Base-by-base conservation (phyloP, 2,329 filamentous ascomycete genomes). In the Westerdykella ornata region DNA sequence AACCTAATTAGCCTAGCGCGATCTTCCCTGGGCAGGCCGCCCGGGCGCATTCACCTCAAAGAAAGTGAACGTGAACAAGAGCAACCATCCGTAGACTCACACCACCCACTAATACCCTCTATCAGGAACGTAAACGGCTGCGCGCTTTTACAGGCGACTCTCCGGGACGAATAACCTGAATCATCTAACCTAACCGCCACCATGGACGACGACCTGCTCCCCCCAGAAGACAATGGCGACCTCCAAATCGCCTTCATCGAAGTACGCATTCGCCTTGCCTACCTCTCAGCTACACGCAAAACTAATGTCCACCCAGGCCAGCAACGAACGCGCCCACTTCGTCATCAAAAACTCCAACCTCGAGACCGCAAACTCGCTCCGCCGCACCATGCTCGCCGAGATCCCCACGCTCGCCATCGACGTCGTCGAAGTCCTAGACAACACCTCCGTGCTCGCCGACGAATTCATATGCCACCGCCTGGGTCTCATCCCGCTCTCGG, bases 401-500 rank as follows among this genome's bases (percentile, higher is more conserved):
- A 85, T 98, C 45, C 89, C 90, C 9, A 96, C 88, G 17, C 82
- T 97, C 56, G 89, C 92, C 49, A 89, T 97, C 66, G 90, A 98
- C 61, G 78, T 95, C 12, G 89, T 97, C 48, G 88, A 97, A 67
- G 82, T 98, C 51, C 83, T 94, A 61, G 78, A 77, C 59, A 98
- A 98, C 73, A 94, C 85, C 43, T 94, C 89, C n/a, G 89, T 96
- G 4, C 80, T 97, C 12, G 86, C 90, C 46, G 90, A 98, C 68
- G 90, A 98, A 68, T 95, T 97, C 68, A 82, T 98, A 53, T 84
- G 87, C 37, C 90, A 97, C 68, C 84, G 90, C 35, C 77, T 98
- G 12, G 90, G 92, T 22, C 80, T 97, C 35, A 81, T 97, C 43
- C 92, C 92, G 1, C 79, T 98, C 36, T 82, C 84, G 63, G 86